Evolutionary conservation across 441 rosid genomes (phyloP), one percentile per base, ranked within the genome.

Genomic region (Flueggea neowawraea): DNA sequence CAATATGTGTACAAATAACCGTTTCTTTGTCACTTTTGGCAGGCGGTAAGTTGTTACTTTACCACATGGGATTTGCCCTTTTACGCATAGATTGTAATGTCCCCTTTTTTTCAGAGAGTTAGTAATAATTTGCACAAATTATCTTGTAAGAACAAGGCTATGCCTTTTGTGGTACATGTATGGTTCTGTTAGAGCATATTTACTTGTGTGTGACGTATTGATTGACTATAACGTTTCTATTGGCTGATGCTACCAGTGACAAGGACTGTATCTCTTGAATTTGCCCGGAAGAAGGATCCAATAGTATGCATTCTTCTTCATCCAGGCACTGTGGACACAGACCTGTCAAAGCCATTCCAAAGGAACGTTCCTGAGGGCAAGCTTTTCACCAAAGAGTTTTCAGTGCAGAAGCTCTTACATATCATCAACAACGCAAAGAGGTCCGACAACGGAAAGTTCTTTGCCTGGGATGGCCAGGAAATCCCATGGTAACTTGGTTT

Each of bases 311-410:
- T 90, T 70, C 77, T 93, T 31, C 68, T 93, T 80, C 98, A 90
- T 74, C 98, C 98, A 28, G 98, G 96, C 48, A 93, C 97, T 0
- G 98, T 93, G 59, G 97, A 90, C 74, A 88, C 98, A 13, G 96
- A 93, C 74, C 91, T 93, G 14, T 93, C 97, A 0, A 80, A 70
- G 68, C 95, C 97, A 6, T 90, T 88, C 58, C 96, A 88, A 70
- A 84, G 81, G 57, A 85, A 93, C 74, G 91, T 90, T 61, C 89
- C 95, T 4, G 71, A 80, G 52, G 91, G 84, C 69, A 88, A 88
- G 80, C 95, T 90, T 56, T 93, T 93, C 70, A 78, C 94, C 17
- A 87, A 73, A 73, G 93, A 87, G 74, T 90, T 81, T 71, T 85
- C 96, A 0, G 93, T 85, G 72, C 78, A 78, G 79, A 90, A 82